These are phyloP conservation scores for Cymbopogon citratus DNA, from an alignment of 176 grass and related monocot genomes.

Conservation along the genomic window DNA sequence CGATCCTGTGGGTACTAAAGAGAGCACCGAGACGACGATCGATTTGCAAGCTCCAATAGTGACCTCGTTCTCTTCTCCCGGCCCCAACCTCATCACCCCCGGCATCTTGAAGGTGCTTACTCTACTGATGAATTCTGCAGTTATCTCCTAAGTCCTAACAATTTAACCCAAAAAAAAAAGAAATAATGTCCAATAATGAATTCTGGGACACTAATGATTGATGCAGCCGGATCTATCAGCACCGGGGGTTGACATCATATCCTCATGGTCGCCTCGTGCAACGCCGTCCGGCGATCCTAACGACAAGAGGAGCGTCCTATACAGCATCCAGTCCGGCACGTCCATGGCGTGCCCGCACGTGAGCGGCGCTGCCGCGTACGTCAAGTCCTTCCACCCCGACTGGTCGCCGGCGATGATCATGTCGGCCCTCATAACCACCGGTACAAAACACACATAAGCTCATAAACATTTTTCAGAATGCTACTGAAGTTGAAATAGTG, in stretches of 20 bases:
- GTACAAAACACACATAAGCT: not conserved
- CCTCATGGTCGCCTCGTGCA: constrained; percentile 14
- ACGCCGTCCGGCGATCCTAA: not conserved
- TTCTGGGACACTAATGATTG: too few species aligned
- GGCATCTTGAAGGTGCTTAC: constrained; percentile 45
- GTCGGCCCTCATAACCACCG: constrained; percentile 52
- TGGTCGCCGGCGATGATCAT: constrained; percentile 58
- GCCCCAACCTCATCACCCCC: constrained; percentile 42
- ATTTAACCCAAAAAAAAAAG: too few species aligned
- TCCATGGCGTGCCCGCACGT: constrained; percentile 46
- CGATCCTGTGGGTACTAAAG: constrained; percentile 28
- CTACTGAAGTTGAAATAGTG: too few species aligned
- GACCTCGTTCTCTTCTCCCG: constrained; percentile 39
- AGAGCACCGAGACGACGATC: not conserved
- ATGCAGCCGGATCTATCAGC: constrained; percentile 51
- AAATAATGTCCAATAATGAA: too few species aligned
- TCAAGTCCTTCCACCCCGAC: constrained; percentile 48
- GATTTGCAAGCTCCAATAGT: constrained; percentile 28
- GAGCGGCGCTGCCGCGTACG: constrained; percentile 18
- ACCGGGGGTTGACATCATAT: constrained; percentile 42
- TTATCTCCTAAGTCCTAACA: not conserved
- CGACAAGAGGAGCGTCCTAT: not conserved
- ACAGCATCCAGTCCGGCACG: constrained; percentile 29
- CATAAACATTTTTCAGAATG: too few species aligned
- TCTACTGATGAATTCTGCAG: too few species aligned